Evolutionary conservation across 2,329 filamentous ascomycete species (phyloP), one percentile per base, ranked within the genome.

Genomic region (Pseudonectria foliicola): DNA sequence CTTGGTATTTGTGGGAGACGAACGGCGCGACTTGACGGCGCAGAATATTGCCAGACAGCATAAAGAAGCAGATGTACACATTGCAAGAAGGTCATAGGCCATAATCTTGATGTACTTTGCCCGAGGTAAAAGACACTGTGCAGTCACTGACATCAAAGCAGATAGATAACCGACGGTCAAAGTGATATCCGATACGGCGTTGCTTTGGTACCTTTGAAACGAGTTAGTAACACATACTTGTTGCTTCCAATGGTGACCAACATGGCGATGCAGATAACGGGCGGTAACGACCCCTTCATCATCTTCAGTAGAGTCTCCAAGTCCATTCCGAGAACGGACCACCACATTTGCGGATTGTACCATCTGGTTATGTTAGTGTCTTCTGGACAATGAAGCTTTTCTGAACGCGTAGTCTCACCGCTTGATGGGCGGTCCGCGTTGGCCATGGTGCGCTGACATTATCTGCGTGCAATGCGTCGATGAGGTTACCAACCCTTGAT

Each of bases 101-200:
- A 42, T 39, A 25, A 37, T 37, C 21, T 39, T 39, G 30, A 42
- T 27, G n/a, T 39, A 42, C 13, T 39, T 42, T 12, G 36, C 39
- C 1, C 39, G 39, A 5, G 39, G 39, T 21, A 21, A 8, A 21
- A 40, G 31, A n/a, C 38, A 37, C 15, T 40, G 38, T 4, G 38
- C 38, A 10, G 38, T 37, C 13, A 40, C 38, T n/a, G 38, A 24
- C 24, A 40, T 40, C 6, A 40, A 28, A 12, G 38, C 34, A 14
- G 38, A 34, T 25, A 40, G 14, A 25, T 40, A 40, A n/a, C 38
- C 38, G 1, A 31, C 34, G 4, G 34, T 40, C 8, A 34, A 34
- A 27, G 38, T 40, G 18, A 40, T 34, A 25, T 40, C 34, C 26
- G 38, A 27, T 7, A 40, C 25, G 11, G 38, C 38, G 25, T 26